Evolutionary conservation across 257 asterid genomes (phyloP), one percentile per base, ranked within the genome.

Genomic region (Capsicum baccatum): DNA sequence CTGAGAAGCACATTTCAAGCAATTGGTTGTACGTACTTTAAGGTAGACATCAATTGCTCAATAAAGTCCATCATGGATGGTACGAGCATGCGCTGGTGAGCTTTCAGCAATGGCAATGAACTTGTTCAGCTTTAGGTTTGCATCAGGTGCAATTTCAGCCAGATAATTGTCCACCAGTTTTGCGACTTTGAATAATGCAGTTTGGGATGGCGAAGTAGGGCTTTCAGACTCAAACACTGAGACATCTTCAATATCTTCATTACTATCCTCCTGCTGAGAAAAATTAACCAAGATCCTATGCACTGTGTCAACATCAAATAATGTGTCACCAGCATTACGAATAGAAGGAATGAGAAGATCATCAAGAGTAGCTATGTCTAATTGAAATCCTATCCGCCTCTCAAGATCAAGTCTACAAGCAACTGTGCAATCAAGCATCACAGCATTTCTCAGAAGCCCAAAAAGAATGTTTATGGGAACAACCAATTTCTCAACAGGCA

Each of bases 31-130:
- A 76, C 92, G 83, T 92, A 96, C 99, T 86, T 96, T 94, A 91
- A 96, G 98, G 90, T 93, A 94, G 55, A 96, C 91, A 89, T 94
- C 99, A n/a, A 91, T 93, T 57, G 99, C 97, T 60, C 98, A 92
- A 82, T 96, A 94, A 50, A 96, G 79, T 14, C 98, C 97, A 71
- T 96, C 99, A 0, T 94, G 98, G 64, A 88, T 57, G 2, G 95
- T 90, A 16, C 97, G 91, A 2, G 99, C 95, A 83, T 94, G 98
- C 8, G 91, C 91, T 4, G 99, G 99, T 83, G 94, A 85, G 71
- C 92, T 86, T 83, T 94, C 98, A 11, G 98, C 97, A 79, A 96
- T 87, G 16, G 97, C 97, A 19, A 94, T 70, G 85, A 96, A 94
- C 90, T 92, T 86, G 68, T 91, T 88, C 83, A 94, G 97, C 90